Conservation (phyloP, 2,329 filamentous ascomycete genomes). For the Fusarium brevicatenulatum region DNA sequence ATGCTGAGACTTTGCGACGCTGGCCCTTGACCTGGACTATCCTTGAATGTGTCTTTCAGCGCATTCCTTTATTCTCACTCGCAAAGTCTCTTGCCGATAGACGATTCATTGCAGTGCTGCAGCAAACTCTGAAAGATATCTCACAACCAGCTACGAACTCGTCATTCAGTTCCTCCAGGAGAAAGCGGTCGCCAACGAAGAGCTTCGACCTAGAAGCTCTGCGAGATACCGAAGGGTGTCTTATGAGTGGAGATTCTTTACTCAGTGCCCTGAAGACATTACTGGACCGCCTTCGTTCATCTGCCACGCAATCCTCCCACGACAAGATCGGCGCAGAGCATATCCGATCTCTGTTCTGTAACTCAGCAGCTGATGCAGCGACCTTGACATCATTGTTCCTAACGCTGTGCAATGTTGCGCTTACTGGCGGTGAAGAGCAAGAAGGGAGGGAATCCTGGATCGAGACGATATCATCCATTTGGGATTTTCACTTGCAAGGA, state of each 20-base stretch:
- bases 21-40: constrained; percentile 70
- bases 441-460: constrained; percentile 60
- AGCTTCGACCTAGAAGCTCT: constrained; percentile 55
- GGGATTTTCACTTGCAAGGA: constrained; percentile 65
- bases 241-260: constrained; percentile 59
- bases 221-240: constrained; percentile 52
- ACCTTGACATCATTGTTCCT: constrained; percentile 59
- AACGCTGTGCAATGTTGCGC: constrained; percentile 54
- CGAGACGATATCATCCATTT: constrained; percentile 56
- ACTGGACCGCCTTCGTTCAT: constrained; percentile 56
- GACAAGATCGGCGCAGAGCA: constrained; percentile 66
- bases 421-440: constrained; percentile 48
- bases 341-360: constrained; percentile 66
- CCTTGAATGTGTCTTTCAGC: constrained; percentile 67
- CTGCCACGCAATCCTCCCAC: constrained; percentile 50
- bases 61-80: constrained; percentile 75
- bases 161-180: constrained; percentile 50
- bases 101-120: constrained; percentile 73
- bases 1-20: constrained; percentile 64
- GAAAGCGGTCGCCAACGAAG: constrained; percentile 56
- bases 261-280: constrained; percentile 60
- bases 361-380: constrained; percentile 59
- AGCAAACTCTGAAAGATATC: constrained; percentile 71
- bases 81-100: constrained; percentile 77
- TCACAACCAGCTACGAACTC: constrained; percentile 49